Evolutionary conservation across 2,329 filamentous ascomycete species (phyloP).

Genomic region (Cylindrodendrum hubeiense): DNA sequence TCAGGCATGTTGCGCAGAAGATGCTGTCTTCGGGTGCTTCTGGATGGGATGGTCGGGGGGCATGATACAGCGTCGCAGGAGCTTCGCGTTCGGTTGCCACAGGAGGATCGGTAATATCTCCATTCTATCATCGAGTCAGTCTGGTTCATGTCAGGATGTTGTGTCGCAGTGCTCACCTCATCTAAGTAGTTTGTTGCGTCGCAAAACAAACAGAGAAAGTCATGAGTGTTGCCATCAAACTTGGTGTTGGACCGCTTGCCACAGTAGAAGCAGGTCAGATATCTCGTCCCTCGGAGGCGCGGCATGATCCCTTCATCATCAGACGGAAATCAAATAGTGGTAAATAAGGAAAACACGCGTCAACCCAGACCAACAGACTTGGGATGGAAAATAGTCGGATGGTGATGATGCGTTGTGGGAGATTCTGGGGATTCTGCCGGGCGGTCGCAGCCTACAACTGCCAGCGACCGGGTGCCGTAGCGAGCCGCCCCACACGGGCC

Average conservation of each 20-base stretch:
- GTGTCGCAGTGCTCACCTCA: slow-evolving; percentile 71
- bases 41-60: slow-evolving; percentile 51
- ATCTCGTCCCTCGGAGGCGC: slow-evolving; percentile 55
- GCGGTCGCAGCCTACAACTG: slow-evolving; percentile 43
- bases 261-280: slow-evolving; percentile 86
- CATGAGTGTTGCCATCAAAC: slow-evolving; percentile 68
- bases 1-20: slow-evolving; percentile 83
- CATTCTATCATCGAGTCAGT: slow-evolving; percentile 67
- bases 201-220: slow-evolving; percentile 83
- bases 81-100: slow-evolving; percentile 63
- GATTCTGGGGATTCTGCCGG: slow-evolving; percentile 50
- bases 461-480: slow-evolving; percentile 15
- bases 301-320: slow-evolving; percentile 53
- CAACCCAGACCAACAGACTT: neutral
- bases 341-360: neutral
- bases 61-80: slow-evolving; percentile 60
- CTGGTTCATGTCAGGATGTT: rapidly evolving
- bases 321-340: neutral
- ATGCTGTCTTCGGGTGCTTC: slow-evolving; percentile 48
- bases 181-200: slow-evolving; percentile 92
- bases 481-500: slow-evolving; percentile 14
- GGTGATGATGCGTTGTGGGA: slow-evolving; percentile 28
- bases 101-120: slow-evolving; percentile 90
- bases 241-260: slow-evolving; percentile 73
- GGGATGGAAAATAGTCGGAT: neutral